phyloP scores from a whole-genome alignment of 1,139 yeast species.

The Zygosaccharomyces pseudobailii region DNA sequence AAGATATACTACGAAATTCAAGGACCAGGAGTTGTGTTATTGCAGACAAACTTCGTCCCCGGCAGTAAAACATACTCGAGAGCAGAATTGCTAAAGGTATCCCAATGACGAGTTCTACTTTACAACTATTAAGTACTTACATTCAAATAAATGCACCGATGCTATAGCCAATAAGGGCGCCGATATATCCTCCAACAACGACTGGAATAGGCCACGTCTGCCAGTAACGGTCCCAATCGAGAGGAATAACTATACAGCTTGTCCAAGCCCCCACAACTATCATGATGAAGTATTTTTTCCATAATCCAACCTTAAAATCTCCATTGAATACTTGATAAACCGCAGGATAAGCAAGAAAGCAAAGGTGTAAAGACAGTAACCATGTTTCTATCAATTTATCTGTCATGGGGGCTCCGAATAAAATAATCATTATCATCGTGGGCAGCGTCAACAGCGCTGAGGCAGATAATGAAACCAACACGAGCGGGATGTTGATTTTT shows the following conservation, averaged over 20 bases:
- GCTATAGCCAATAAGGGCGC: constrained; percentile 56
- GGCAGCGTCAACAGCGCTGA: constrained; percentile 48
- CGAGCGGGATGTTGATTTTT: constrained; percentile 37
- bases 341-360: constrained; percentile 50
- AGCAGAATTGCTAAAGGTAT: constrained; percentile 4
- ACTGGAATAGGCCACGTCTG: constrained; percentile 96
- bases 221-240: constrained; percentile 99
- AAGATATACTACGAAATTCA: constrained; percentile 21
- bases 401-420: constrained; percentile 86
- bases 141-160: constrained; percentile 28
- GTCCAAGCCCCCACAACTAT: constrained; percentile 79
- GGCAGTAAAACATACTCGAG: constrained; percentile 4
- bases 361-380: constrained; percentile 59
- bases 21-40: constrained; percentile 31
- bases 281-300: constrained; percentile 42
- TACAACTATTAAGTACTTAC: constrained; percentile 3
- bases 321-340: constrained; percentile 62
- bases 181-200: constrained; percentile 72
- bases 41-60: constrained; percentile 22
- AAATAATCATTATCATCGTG: constrained; percentile 47
- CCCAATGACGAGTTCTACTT: background rate
- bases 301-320: constrained; percentile 48
- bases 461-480: constrained; percentile 37
- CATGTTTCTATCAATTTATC: constrained; percentile 54
- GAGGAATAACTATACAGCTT: constrained; percentile 89